Evolutionary conservation across 1,284 basidiomycete species (phyloP).

Genomic region (Rugosomyces carneus): DNA sequence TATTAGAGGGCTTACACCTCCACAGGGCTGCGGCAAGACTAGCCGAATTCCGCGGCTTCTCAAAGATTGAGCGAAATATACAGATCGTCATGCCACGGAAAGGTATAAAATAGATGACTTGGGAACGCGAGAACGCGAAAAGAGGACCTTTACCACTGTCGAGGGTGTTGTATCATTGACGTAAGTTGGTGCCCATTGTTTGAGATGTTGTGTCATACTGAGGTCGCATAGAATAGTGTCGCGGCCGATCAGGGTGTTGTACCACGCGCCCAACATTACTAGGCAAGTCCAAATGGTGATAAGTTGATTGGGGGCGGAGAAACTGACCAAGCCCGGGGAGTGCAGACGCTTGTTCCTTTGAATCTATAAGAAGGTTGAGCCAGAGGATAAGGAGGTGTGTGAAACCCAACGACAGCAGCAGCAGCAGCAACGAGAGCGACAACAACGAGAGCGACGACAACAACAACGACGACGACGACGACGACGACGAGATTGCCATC

Average conservation of each 20-base stretch:
- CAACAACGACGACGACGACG: background rate
- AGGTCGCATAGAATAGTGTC: background rate
- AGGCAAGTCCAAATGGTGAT: conserved; percentile 14
- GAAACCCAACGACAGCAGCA: too few species aligned
- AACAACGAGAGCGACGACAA: background rate
- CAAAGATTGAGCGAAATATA: conserved; percentile 20
- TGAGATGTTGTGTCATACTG: background rate
- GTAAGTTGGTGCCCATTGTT: background rate
- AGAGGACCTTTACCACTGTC: background rate
- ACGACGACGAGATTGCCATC: background rate
- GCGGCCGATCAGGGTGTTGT: conserved; percentile 6
- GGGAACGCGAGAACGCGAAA: background rate
- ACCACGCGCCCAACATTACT: conserved; percentile 1
- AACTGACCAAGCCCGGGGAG: conserved; percentile 11
- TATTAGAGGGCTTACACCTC: background rate
- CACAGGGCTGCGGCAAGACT: conserved; percentile 5
- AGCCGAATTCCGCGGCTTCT: conserved; percentile 30
- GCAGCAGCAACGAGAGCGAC: too few species aligned
- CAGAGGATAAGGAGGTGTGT: too few species aligned
- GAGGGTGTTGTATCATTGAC: background rate
- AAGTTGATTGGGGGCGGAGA: conserved; percentile 10
- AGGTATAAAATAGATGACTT: conserved; percentile 23
- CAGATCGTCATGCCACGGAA: conserved; percentile 18
- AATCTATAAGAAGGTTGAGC: too few species aligned
- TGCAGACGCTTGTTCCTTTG: too few species aligned